These are phyloP conservation scores for Myrica gale DNA, from an alignment of 306 rosid species.

Conservation along the genomic window DNA sequence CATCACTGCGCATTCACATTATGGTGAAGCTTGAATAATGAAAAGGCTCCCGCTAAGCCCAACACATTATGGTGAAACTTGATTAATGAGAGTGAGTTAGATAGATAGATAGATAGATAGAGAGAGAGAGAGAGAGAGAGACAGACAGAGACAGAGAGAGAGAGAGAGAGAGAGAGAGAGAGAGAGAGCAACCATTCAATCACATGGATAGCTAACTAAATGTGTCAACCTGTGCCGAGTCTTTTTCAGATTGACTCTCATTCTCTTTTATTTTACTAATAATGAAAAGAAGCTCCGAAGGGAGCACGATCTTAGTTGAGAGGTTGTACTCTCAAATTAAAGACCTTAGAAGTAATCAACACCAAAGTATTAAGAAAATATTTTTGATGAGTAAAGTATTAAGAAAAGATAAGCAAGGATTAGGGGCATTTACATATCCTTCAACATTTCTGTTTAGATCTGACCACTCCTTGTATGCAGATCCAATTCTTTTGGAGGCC, in stretches of 20 bases:
- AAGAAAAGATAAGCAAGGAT: constrained; percentile 20
- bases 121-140: not conserved
- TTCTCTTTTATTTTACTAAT: not conserved
- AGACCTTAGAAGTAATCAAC: constrained; percentile 4
- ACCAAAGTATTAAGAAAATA: constrained; percentile 21
- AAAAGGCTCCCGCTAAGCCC: not conserved
- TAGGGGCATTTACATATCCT: constrained; percentile 42
- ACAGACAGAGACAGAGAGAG: not conserved
- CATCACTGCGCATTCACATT: not conserved
- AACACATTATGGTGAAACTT: not conserved
- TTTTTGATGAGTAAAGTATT: too few relatives aligned
- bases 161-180: not conserved
- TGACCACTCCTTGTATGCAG: constrained; percentile 51
- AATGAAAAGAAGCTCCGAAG: not conserved
- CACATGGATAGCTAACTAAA: constrained; percentile 9
- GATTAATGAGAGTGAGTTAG: too few relatives aligned
- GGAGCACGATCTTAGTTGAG: not conserved
- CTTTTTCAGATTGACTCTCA: not conserved
- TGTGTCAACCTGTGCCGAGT: constrained; percentile 7
- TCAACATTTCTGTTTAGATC: constrained; percentile 35
- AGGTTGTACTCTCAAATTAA: not conserved
- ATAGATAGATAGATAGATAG: too few relatives aligned
- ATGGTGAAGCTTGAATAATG: not conserved
- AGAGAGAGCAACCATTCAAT: not conserved
- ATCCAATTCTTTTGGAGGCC: constrained; percentile 49